Evolutionary conservation across 2,329 filamentous ascomycete species (phyloP).

Genomic region (Fusarium phyllophilum): DNA sequence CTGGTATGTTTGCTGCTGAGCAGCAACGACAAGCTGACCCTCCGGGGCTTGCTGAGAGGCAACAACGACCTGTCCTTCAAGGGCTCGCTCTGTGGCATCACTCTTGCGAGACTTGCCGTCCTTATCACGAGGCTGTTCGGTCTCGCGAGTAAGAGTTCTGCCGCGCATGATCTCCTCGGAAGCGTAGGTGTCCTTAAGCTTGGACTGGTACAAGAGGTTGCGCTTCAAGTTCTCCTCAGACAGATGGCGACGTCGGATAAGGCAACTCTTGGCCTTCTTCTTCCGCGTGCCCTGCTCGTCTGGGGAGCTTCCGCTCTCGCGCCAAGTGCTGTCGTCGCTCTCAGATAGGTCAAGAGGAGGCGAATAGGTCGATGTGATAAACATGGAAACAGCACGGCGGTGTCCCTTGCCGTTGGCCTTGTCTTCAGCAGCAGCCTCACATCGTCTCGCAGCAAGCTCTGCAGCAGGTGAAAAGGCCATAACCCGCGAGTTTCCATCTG

Average conservation of each 20-base stretch:
- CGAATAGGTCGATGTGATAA: background rate
- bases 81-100: background rate
- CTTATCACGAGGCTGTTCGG: background rate
- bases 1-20: background rate
- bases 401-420: background rate
- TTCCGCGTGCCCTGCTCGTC: constrained; percentile 3
- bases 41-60: background rate
- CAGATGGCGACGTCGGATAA: background rate
- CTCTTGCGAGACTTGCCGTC: constrained; percentile 14
- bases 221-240: constrained; percentile 26
- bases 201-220: constrained; percentile 7
- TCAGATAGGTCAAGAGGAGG: background rate
- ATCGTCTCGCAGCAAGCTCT: constrained; percentile 14
- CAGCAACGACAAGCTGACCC: background rate
- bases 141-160: background rate
- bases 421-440: constrained; percentile 5
- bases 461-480: constrained; percentile 13
- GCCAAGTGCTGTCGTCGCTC: constrained; percentile 19
- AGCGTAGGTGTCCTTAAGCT: background rate
- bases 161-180: constrained; percentile 6
- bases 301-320: background rate
- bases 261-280: background rate
- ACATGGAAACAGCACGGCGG: constrained; percentile 12
- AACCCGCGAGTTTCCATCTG: background rate
- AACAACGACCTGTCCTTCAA: background rate